A percentile compares a stretch with the other conserved stretches of the same genome.
Evolutionary conservation across 495 filamentous ascomycete genomes (phyloP).

Genomic region (Aspergillus indologenus): DNA sequence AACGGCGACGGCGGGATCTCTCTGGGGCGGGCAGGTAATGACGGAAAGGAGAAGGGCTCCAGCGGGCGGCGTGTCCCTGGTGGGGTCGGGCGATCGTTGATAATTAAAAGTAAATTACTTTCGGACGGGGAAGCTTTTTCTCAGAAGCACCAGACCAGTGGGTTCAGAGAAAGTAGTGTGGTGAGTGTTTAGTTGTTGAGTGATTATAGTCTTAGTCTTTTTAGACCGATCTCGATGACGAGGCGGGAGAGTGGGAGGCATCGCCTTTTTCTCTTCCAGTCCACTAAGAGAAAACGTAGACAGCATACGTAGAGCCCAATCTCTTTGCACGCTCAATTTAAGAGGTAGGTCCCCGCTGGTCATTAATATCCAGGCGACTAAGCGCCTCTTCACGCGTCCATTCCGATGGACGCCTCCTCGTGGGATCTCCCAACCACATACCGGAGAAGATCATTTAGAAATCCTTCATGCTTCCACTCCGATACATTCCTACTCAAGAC

Average conservation of each 20-base stretch:
- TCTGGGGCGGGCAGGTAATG: slow-evolving; percentile 4
- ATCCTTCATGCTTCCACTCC: neutral
- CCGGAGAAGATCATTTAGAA: neutral
- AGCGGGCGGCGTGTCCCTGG: slow-evolving; percentile 13
- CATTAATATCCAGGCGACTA: neutral
- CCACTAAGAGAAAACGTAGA: neutral
- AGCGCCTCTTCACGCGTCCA: neutral
- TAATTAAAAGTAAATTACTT: slow-evolving; percentile 29
- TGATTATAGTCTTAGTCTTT: neutral
- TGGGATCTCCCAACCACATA: slow-evolving; percentile 11
- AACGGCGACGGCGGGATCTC: neutral
- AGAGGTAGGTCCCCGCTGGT: neutral
- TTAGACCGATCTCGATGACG: slow-evolving; percentile 4
- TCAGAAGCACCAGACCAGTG: slow-evolving; percentile 1
- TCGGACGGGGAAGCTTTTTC: slow-evolving; percentile 9
- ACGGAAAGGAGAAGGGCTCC: slow-evolving; percentile 19
- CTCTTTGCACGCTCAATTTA: neutral
- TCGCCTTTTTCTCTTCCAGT: neutral
- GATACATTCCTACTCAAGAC: slow-evolving; percentile 7
- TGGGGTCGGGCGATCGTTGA: slow-evolving; percentile 28
- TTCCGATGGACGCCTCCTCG: neutral
- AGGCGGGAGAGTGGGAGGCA: neutral
- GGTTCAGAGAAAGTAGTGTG: neutral
- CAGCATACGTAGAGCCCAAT: neutral
- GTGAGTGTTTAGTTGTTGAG: neutral